A percentile compares a stretch with the other conserved stretches of the same genome.
Evolutionary conservation across 2,329 filamentous ascomycete species (phyloP).

Genomic region (Fusarium staphyleae): DNA sequence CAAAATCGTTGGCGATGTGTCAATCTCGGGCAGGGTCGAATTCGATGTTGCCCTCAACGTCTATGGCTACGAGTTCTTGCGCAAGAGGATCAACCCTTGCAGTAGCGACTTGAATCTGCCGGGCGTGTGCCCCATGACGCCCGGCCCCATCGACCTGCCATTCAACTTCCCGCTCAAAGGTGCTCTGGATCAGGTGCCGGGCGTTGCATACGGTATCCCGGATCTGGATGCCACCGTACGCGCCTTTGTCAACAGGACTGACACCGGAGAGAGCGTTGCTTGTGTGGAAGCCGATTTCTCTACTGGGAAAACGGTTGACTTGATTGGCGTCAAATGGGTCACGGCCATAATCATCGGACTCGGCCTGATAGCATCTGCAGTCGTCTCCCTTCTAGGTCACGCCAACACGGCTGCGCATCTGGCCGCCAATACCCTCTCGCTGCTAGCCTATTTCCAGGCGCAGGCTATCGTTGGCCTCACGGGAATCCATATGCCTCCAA

Average conservation of each 20-base stretch:
- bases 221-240: constrained; percentile 88
- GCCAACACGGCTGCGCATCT: constrained; percentile 94
- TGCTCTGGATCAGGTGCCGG: constrained; percentile 72
- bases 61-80: constrained; percentile 79
- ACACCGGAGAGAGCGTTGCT: constrained; percentile 69
- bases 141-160: constrained; percentile 77
- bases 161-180: constrained; percentile 70
- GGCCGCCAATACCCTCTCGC: constrained; percentile 87
- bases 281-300: constrained; percentile 88
- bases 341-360: constrained; percentile 87
- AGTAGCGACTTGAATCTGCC: constrained; percentile 59
- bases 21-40: constrained; percentile 79
- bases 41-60: constrained; percentile 79
- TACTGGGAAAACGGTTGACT: constrained; percentile 90
- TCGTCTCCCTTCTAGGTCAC: constrained; percentile 88
- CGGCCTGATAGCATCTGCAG: constrained; percentile 81
- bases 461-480: constrained; percentile 91
- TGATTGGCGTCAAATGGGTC: constrained; percentile 86
- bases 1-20: constrained; percentile 80
- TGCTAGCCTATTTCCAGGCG: constrained; percentile 92
- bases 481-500: constrained; percentile 80
- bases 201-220: constrained; percentile 86
- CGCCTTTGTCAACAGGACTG: constrained; percentile 77
- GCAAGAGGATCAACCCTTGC: constrained; percentile 77
- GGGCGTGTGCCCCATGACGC: constrained; percentile 89